Percentiles rank a stretch among this genome's conserved stretches.
Evolutionary conservation across 2,329 filamentous ascomycete genomes (phyloP).

Genomic region (Talaromyces piceae): DNA sequence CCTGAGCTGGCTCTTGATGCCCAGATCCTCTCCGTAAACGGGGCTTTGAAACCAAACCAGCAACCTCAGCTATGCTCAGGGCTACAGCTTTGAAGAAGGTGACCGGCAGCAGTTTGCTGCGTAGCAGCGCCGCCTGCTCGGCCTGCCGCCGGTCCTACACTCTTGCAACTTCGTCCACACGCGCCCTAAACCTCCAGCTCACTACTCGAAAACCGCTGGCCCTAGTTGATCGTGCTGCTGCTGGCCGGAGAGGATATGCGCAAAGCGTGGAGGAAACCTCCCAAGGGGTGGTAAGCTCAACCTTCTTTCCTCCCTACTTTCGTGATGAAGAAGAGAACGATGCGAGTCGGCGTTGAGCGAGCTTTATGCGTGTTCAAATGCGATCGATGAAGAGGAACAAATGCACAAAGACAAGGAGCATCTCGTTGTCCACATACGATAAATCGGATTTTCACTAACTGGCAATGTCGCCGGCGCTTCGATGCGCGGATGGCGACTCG

Average conservation of each 20-base stretch:
- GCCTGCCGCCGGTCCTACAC: conserved; percentile 27
- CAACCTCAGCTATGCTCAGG: conserved; percentile 25
- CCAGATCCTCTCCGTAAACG: conserved; percentile 9
- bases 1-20: neutral
- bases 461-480: conserved; percentile 18
- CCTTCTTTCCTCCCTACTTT: neutral
- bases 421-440: neutral
- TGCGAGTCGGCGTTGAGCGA: neutral
- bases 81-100: conserved; percentile 32
- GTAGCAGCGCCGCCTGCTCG: conserved; percentile 24
- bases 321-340: neutral
- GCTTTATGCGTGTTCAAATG: neutral
- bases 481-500: conserved; percentile 12
- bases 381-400: neutral
- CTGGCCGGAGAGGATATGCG: conserved; percentile 49
- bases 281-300: conserved; percentile 51
- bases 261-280: conserved; percentile 50
- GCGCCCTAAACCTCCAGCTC: conserved; percentile 27
- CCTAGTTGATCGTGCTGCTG: conserved; percentile 27
- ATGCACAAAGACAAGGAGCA: neutral
- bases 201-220: conserved; percentile 37
- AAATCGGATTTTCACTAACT: conserved; percentile 13
- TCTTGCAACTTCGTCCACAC: conserved; percentile 25
- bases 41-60: neutral
- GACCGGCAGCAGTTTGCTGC: conserved; percentile 30